A percentile compares a stretch with the other conserved stretches of the same genome.
These are phyloP conservation scores for Ehretia macrophylla DNA, from an alignment of 257 asterid genomes.

Conservation along the genomic window DNA sequence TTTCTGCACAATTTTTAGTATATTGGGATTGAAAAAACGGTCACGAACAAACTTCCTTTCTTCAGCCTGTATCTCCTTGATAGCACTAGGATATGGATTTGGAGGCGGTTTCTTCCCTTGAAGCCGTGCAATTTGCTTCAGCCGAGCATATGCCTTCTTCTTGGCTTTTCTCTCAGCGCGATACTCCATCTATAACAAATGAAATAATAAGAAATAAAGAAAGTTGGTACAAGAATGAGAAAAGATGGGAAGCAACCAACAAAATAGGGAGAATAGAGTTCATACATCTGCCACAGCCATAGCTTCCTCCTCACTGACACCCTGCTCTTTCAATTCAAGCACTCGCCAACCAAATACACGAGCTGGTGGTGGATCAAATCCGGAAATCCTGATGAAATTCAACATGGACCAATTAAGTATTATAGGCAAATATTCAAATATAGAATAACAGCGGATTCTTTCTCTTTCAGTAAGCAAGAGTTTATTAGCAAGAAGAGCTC, in stretches of 20 bases:
- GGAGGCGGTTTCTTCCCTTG: constrained; percentile 76
- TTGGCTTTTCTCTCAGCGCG: constrained; percentile 47
- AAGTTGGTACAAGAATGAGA: not conserved
- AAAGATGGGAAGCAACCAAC: not conserved
- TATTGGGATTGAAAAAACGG: constrained; percentile 46
- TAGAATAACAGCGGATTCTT: too few species aligned
- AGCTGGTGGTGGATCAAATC: constrained; percentile 78
- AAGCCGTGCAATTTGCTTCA: constrained; percentile 62
- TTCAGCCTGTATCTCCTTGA: constrained; percentile 79
- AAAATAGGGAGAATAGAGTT: constrained; percentile 4
- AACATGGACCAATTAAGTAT: not conserved
- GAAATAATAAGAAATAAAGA: not conserved
- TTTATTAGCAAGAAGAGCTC: too few species aligned
- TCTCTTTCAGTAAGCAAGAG: too few species aligned
- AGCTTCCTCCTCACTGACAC: constrained; percentile 59
- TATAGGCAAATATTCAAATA: not conserved
- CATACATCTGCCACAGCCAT: constrained; percentile 76
- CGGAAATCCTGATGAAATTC: constrained; percentile 45
- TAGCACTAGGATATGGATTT: constrained; percentile 72
- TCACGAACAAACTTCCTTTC: constrained; percentile 57
- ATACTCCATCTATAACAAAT: constrained; percentile 62
- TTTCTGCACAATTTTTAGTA: constrained; percentile 30
- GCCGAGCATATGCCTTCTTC: constrained; percentile 59
- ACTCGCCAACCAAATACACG: constrained; percentile 80
- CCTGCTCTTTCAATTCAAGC: constrained; percentile 79